Conservation (phyloP, 129 eudicot genomes). For the Saposhnikovia divaricata region DNA sequence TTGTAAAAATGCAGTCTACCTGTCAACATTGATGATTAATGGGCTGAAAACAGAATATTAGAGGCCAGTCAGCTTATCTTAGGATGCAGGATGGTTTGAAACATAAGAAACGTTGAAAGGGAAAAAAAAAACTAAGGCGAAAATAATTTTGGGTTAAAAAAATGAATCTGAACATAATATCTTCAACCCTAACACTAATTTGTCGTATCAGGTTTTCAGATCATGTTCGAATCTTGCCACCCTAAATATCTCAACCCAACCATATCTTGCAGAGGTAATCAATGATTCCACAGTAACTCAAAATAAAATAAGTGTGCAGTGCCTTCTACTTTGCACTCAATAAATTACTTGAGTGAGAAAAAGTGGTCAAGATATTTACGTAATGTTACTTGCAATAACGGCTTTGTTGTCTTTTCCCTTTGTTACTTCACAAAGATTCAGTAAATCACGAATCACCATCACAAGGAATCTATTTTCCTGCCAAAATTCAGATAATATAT, state of each 20-base stretch:
- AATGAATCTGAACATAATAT: not conserved
- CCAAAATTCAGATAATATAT: not conserved
- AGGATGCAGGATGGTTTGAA: too few relatives aligned
- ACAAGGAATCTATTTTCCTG: constrained; percentile 98
- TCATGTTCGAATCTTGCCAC: not conserved
- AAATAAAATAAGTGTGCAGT: not conserved
- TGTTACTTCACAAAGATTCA: constrained; percentile 93
- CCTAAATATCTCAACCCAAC: not conserved
- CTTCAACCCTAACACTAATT: not conserved
- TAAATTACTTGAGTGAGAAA: not conserved
- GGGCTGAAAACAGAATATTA: constrained; percentile 17
- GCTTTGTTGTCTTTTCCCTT: constrained; percentile 99
- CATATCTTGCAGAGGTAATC: not conserved
- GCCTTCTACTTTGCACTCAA: not conserved
- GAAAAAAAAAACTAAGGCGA: too few relatives aligned
- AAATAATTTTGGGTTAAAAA: not conserved
- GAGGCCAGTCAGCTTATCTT: too few relatives aligned
- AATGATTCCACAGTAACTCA: not conserved
- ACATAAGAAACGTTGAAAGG: too few relatives aligned
- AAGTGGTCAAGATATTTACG: constrained; percentile 36
- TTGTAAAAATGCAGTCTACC: constrained; percentile 30
- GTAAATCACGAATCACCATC: constrained; percentile 94
- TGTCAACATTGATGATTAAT: constrained; percentile 27
- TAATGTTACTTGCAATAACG: constrained; percentile 95
- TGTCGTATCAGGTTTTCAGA: not conserved